Conservation (phyloP, 2,329 filamentous ascomycete species). For the Cytospora piceicola region DNA sequence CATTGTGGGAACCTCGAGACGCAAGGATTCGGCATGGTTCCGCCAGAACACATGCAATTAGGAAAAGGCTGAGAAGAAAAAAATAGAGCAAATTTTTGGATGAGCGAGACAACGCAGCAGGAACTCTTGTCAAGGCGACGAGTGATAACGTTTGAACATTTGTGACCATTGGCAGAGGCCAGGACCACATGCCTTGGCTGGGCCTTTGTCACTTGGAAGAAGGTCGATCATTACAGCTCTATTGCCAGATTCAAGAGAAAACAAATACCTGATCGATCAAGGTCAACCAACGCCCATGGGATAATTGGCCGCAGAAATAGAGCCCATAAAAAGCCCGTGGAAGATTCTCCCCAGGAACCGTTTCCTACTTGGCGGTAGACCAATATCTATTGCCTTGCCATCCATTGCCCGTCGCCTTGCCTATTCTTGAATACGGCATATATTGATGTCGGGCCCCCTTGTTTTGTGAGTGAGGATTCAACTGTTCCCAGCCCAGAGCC, state of each 20-base stretch:
- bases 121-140: background rate
- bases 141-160: conserved; percentile 12
- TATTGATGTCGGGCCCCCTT: background rate
- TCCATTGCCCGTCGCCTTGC: background rate
- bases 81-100: conserved; percentile 18
- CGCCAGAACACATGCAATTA: conserved; percentile 24
- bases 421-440: background rate
- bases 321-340: background rate
- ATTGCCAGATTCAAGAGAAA: background rate
- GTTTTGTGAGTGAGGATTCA: conserved; percentile 4
- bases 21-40: conserved; percentile 4
- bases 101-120: conserved; percentile 2
- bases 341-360: background rate
- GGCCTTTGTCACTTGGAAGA: background rate
- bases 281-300: background rate
- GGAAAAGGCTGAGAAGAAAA: conserved; percentile 16
- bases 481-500: background rate
- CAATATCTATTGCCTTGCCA: background rate
- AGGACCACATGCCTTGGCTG: background rate
- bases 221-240: background rate
- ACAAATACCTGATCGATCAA: background rate
- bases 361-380: background rate
- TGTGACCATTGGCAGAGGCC: conserved; percentile 6
- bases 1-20: conserved; percentile 14
- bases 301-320: background rate